These are phyloP conservation scores for Penicillium sp. DNA, from an alignment of 2,329 filamentous ascomycete species.

Conservation along the genomic window DNA sequence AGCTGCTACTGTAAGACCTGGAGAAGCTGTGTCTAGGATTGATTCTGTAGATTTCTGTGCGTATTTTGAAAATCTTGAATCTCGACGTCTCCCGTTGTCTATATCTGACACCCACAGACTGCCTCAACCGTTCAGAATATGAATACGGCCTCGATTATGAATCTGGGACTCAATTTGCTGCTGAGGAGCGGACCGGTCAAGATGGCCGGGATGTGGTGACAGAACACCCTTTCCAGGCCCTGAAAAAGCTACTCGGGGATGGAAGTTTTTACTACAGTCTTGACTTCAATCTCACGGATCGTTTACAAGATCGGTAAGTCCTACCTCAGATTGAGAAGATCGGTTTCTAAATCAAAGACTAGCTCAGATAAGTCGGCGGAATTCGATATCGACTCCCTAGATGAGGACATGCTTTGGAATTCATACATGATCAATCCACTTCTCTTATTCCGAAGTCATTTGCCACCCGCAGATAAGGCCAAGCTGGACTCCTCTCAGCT, in stretches of 20 bases:
- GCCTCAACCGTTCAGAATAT: slow-evolving; percentile 81
- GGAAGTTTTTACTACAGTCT: slow-evolving; percentile 97
- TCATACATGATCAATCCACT: slow-evolving; percentile 96
- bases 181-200: slow-evolving; percentile 53
- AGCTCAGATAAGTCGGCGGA: slow-evolving; percentile 73
- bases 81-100: not conserved
- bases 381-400: slow-evolving; percentile 89
- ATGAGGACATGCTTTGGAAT: slow-evolving; percentile 95
- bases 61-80: slow-evolving; percentile 13
- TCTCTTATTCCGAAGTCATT: slow-evolving; percentile 80
- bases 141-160: slow-evolving; percentile 70
- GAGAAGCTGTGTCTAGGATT: slow-evolving; percentile 88
- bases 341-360: slow-evolving; percentile 15
- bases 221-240: slow-evolving; percentile 85
- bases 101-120: slow-evolving; percentile 56
- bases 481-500: slow-evolving; percentile 85
- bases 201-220: slow-evolving; percentile 69
- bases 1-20: slow-evolving; percentile 79
- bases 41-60: slow-evolving; percentile 77
- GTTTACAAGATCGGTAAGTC: slow-evolving; percentile 78
- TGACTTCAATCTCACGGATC: slow-evolving; percentile 95
- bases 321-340: slow-evolving; percentile 6
- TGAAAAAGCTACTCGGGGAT: slow-evolving; percentile 89
- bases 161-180: slow-evolving; percentile 53
- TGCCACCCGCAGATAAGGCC: slow-evolving; percentile 72